Evolutionary conservation across 805 yeast genomes (phyloP).

Genomic region (Candida takata): DNA sequence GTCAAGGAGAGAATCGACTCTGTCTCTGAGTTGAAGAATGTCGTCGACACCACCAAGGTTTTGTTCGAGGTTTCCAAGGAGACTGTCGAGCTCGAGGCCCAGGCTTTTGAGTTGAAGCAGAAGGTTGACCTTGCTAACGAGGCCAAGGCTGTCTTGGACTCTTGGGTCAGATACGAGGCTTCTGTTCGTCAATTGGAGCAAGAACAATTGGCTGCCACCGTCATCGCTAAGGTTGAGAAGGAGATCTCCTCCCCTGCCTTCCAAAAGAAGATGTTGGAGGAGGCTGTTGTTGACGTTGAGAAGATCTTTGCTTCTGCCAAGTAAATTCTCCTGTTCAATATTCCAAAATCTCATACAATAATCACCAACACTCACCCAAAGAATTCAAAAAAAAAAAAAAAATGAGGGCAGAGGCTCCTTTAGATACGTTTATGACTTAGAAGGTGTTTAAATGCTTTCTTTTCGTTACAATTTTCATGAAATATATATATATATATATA

Average conservation of each 20-base stretch:
- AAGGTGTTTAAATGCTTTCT: background rate
- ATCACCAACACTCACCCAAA: background rate
- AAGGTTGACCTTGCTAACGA: slow-evolving; percentile 77
- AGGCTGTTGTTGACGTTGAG: slow-evolving; percentile 90
- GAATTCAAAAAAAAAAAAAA: background rate
- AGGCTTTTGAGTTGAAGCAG: slow-evolving; percentile 90
- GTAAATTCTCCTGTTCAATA: slow-evolving; percentile 7
- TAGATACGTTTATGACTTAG: slow-evolving; percentile 10
- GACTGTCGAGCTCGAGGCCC: slow-evolving; percentile 92
- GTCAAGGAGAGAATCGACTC: slow-evolving; percentile 87
- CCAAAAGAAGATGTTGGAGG: slow-evolving; percentile 88
- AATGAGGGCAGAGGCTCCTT: background rate
- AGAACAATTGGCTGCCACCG: slow-evolving; percentile 79
- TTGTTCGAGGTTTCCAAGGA: slow-evolving; percentile 93
- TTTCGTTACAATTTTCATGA: slow-evolving; percentile 1
- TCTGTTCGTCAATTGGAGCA: slow-evolving; percentile 95
- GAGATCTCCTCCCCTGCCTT: slow-evolving; percentile 82
- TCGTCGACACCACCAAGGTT: slow-evolving; percentile 84
- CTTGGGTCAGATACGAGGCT: slow-evolving; percentile 98
- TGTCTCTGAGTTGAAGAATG: slow-evolving; percentile 85
- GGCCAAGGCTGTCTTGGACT: slow-evolving; percentile 93
- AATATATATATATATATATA: no score
- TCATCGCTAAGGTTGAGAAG: slow-evolving; percentile 81
- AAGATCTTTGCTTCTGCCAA: slow-evolving; percentile 51
- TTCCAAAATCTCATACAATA: background rate